These are phyloP conservation scores for Cryptococcus sp. DNA, from an alignment of 1,284 basidiomycete species.

Conservation along the genomic window DNA sequence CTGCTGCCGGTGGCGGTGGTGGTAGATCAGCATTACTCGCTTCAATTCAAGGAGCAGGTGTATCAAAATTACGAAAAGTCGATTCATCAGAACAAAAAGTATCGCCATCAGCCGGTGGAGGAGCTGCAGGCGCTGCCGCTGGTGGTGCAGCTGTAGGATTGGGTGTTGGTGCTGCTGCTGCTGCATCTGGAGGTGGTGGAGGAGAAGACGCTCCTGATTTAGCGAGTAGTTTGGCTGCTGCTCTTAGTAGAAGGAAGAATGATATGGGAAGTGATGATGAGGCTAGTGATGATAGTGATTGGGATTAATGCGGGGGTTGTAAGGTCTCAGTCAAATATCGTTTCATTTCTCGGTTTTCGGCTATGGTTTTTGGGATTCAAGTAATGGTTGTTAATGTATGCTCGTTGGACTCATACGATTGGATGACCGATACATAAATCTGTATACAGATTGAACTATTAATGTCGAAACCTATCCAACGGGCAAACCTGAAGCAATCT, in stretches of 20 bases:
- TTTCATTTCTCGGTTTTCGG: no score
- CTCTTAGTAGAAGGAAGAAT: constrained; percentile 73
- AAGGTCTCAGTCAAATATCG: neutral
- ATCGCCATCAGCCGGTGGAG: constrained; percentile 48
- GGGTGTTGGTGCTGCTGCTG: constrained; percentile 44
- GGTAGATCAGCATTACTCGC: constrained; percentile 62
- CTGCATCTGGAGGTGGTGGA: constrained; percentile 19
- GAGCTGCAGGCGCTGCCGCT: constrained; percentile 33
- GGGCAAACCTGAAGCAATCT: no score
- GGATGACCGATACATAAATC: neutral
- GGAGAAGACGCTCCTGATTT: constrained; percentile 53
- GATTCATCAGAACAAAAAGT: constrained; percentile 33
- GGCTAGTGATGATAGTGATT: constrained; percentile 83
- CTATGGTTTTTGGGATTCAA: no score
- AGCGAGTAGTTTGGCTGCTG: constrained; percentile 63
- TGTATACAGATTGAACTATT: no score
- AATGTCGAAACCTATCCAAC: no score
- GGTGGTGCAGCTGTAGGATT: constrained; percentile 44
- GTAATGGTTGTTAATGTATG: neutral
- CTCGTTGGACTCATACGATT: neutral
- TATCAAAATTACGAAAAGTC: constrained; percentile 70
- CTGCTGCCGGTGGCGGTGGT: constrained; percentile 19
- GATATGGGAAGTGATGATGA: constrained; percentile 85
- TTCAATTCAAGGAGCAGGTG: constrained; percentile 63
- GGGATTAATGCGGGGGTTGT: constrained; percentile 55